These are phyloP conservation scores for Mycena latifolia DNA, from an alignment of 768 basidiomycete genomes.

Conservation along the genomic window DNA sequence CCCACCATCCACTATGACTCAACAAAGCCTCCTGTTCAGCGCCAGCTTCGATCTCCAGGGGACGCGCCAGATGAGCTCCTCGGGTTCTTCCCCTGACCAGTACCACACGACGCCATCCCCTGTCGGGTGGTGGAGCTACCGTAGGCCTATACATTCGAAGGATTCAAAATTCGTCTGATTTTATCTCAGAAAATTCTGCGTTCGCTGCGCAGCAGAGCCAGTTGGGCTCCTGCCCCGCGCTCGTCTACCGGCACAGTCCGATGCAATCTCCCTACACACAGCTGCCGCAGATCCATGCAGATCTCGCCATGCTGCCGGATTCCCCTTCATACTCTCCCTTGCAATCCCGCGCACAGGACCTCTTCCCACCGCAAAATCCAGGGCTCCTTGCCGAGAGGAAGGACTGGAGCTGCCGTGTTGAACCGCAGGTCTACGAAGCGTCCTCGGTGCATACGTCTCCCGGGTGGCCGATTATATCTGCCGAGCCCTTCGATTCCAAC, in stretches of 20 bases:
- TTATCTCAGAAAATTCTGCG: neutral
- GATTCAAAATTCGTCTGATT: neutral
- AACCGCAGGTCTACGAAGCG: conserved; percentile 10
- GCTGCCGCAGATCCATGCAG: neutral
- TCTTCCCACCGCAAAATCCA: neutral
- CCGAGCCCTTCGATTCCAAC: conserved; percentile 9
- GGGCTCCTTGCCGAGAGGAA: neutral
- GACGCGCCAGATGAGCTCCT: neutral
- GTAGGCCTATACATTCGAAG: neutral
- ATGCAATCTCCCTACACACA: neutral
- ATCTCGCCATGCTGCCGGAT: neutral
- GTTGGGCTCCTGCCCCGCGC: neutral
- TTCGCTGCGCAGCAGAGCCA: neutral
- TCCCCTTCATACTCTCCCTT: neutral
- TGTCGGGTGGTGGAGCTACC: conserved; percentile 1
- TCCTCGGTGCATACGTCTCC: neutral
- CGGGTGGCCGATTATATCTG: conserved; percentile 1
- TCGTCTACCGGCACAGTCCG: neutral
- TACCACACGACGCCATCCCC: neutral
- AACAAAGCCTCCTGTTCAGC: conserved; percentile 12
- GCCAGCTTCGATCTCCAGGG: neutral
- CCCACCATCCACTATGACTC: neutral
- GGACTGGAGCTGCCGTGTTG: neutral
- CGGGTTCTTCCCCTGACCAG: neutral
- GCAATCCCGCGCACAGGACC: neutral